These are phyloP conservation scores for Wickerhamiella musiphila DNA, from an alignment of 805 yeast genomes.

Conservation along the genomic window DNA sequence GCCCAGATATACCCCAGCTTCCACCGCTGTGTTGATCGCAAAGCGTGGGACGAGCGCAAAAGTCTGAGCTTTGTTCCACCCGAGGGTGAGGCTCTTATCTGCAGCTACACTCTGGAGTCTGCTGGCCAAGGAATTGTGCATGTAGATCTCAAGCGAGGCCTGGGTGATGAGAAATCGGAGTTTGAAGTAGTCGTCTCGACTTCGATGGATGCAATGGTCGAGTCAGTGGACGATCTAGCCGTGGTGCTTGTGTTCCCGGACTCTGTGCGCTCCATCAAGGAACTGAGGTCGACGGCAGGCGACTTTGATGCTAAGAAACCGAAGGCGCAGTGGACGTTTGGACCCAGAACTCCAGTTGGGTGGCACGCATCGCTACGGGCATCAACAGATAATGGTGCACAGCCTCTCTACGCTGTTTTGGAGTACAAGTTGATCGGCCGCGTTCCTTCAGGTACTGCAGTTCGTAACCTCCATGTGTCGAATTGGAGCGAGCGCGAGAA, in stretches of 20 bases:
- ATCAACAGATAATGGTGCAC: conserved; percentile 8
- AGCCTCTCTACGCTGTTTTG: conserved; percentile 12
- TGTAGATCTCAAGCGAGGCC: conserved; percentile 35
- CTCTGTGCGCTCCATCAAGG: conserved; percentile 24
- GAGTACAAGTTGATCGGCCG: conserved; percentile 40
- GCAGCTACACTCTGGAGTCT: conserved; percentile 43
- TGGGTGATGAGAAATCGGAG: conserved; percentile 37
- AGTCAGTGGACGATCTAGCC: conserved; percentile 30
- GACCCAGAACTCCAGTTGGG: conserved; percentile 41
- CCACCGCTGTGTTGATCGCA: conserved; percentile 49
- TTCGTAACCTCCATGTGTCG: conserved; percentile 17
- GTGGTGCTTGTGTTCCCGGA: conserved; percentile 26
- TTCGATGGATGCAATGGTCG: conserved; percentile 28
- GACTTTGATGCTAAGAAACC: conserved; percentile 37
- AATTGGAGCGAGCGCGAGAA: conserved; percentile 46
- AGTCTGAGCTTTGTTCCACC: conserved; percentile 65
- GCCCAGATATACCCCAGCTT: conserved; percentile 21
- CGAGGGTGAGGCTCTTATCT: conserved; percentile 53
- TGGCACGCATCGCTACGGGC: conserved; percentile 43
- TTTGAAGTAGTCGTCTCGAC: conserved; percentile 44
- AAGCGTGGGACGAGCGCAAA: conserved; percentile 35
- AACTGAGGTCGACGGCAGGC: conserved; percentile 57
- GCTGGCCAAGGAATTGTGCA: conserved; percentile 34
- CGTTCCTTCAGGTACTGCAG: conserved; percentile 34
- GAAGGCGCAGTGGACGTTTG: conserved; percentile 43